Conservation (phyloP, 495 filamentous ascomycete species). For the Cercophora newfieldiana region DNA sequence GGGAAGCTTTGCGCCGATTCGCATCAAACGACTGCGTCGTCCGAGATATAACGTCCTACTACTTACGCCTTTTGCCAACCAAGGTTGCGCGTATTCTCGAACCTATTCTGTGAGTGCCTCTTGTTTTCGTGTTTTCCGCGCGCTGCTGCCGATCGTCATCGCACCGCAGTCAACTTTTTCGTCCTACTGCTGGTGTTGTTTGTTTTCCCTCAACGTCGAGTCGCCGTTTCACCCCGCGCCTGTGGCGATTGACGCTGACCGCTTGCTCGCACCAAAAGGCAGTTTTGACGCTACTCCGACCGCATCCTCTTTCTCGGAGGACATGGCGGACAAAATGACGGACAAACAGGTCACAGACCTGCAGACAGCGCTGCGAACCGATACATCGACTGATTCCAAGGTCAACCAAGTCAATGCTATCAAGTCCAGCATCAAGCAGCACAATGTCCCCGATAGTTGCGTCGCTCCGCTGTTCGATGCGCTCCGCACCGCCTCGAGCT, state of each 20-base stretch:
- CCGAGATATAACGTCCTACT: background rate
- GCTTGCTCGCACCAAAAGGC: constrained; percentile 9
- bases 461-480: constrained; percentile 73
- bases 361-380: constrained; percentile 65
- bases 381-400: constrained; percentile 68
- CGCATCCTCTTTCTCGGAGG: constrained; percentile 25
- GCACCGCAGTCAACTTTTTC: constrained; percentile 11
- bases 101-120: background rate
- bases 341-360: constrained; percentile 67
- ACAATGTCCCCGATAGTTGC: constrained; percentile 74
- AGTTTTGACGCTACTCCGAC: constrained; percentile 27
- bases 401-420: constrained; percentile 66
- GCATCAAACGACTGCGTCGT: background rate
- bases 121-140: background rate
- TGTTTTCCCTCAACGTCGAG: constrained; percentile 26
- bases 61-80: background rate
- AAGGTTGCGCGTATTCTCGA: constrained; percentile 7
- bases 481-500: constrained; percentile 63
- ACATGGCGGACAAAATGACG: constrained; percentile 58
- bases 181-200: constrained; percentile 22
- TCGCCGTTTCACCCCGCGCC: constrained; percentile 17
- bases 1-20: background rate
- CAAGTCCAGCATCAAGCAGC: constrained; percentile 87
- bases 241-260: constrained; percentile 5
- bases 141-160: background rate